Evolutionary conservation across 768 basidiomycete species (phyloP).

Genomic region (Lactifluus pinguis): DNA sequence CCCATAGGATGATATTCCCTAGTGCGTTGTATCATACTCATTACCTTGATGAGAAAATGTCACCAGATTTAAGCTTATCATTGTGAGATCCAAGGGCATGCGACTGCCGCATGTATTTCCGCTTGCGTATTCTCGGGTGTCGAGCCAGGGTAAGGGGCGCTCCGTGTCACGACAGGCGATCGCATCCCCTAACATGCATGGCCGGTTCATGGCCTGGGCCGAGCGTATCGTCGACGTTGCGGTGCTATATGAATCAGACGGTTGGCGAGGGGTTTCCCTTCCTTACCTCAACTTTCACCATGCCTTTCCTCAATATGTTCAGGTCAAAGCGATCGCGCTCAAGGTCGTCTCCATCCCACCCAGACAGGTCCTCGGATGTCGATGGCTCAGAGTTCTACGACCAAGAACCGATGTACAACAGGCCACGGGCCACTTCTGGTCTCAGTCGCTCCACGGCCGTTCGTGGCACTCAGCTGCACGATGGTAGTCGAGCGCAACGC

Average conservation of each 20-base stretch:
- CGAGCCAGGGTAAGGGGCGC: slow-evolving; percentile 11
- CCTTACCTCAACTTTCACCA: slow-evolving; percentile 10
- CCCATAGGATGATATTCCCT: neutral
- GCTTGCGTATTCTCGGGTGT: slow-evolving; percentile 2
- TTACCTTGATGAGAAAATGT: slow-evolving; percentile 8
- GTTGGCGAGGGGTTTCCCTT: neutral
- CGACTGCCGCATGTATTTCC: slow-evolving; percentile 9
- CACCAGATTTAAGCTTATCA: slow-evolving; percentile 8
- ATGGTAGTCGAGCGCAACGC: neutral
- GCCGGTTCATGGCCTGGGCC: slow-evolving; percentile 11
- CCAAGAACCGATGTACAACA: neutral
- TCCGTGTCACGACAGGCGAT: slow-evolving; percentile 16
- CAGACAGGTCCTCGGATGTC: neutral
- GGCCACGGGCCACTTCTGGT: neutral
- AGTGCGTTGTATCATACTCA: slow-evolving; percentile 13
- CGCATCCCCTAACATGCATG: slow-evolving; percentile 10
- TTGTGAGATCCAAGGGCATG: slow-evolving; percentile 12
- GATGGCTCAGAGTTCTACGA: slow-evolving; percentile 4
- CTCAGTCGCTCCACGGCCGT: neutral
- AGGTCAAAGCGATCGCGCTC: slow-evolving; percentile 12
- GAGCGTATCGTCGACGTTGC: neutral
- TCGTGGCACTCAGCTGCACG: neutral
- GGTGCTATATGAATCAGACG: slow-evolving; percentile 10
- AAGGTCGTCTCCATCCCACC: neutral
- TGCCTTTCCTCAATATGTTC: slow-evolving; percentile 18